phyloP scores from a whole-genome alignment of 1,284 basidiomycete species.

The Trichosporon faecale region DNA sequence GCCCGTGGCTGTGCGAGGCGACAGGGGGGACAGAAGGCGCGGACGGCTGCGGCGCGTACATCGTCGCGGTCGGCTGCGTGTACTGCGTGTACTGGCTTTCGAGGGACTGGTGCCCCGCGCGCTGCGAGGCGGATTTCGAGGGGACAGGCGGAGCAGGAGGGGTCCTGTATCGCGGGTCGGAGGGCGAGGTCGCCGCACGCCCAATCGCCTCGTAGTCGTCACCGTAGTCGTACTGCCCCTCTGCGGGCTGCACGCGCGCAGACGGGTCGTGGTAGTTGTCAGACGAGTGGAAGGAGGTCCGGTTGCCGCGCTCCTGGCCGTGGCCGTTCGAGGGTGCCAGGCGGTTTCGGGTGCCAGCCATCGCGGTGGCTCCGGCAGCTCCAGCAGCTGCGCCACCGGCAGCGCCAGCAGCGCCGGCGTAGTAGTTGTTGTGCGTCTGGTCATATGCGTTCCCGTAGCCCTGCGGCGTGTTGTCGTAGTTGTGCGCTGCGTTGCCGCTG shows the following conservation, averaged over 20 bases:
- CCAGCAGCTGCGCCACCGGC: background rate
- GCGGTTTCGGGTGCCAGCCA: background rate
- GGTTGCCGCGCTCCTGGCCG: background rate
- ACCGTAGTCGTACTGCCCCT: conserved; percentile 23
- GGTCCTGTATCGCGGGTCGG: conserved; percentile 30
- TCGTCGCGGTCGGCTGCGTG: background rate
- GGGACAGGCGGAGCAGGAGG: background rate
- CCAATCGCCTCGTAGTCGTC: conserved; percentile 42
- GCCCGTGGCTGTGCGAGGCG: background rate
- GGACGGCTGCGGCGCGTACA: conserved; percentile 11
- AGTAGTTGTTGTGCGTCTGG: conserved; percentile 13
- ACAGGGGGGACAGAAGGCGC: background rate
- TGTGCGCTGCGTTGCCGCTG: conserved; percentile 21
- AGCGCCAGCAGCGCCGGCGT: background rate
- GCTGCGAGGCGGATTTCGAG: background rate
- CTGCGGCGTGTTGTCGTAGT: conserved; percentile 5
- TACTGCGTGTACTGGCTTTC: conserved; percentile 11
- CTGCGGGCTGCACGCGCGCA: conserved; percentile 13
- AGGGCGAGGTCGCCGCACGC: conserved; percentile 31
- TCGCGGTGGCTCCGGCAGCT: background rate
- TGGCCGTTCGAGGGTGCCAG: background rate
- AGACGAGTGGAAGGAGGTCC: background rate
- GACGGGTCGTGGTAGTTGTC: conserved; percentile 17
- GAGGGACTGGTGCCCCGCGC: background rate
- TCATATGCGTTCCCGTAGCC: background rate